Conservation (phyloP, 75 land plant genomes). For the Cunninghamia lanceolata region DNA sequence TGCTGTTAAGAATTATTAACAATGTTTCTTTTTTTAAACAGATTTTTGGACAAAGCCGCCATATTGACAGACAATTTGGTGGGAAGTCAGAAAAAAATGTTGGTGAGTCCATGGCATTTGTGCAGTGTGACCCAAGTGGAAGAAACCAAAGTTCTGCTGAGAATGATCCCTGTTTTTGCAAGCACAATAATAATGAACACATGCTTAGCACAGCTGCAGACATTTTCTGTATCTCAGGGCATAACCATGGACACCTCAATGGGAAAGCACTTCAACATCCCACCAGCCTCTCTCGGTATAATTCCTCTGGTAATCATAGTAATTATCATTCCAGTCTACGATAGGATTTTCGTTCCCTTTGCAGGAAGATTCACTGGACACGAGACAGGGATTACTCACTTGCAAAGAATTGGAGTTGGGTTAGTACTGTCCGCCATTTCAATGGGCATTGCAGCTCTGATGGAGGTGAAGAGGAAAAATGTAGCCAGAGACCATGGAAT, state of each 20-base stretch:
- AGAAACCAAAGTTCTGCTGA: slow-evolving; percentile 16
- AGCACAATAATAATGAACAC: slow-evolving; percentile 51
- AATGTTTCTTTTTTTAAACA: neutral
- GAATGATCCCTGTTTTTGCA: slow-evolving; percentile 50
- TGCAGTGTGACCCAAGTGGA: slow-evolving; percentile 49
- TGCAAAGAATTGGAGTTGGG: slow-evolving; percentile 72
- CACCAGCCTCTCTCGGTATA: slow-evolving; percentile 43
- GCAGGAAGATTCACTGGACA: slow-evolving; percentile 47
- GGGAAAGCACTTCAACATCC: slow-evolving; percentile 23
- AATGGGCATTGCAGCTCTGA: slow-evolving; percentile 51
- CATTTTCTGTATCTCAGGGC: slow-evolving; percentile 46
- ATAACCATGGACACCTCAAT: slow-evolving; percentile 22
- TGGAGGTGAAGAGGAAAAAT: slow-evolving; percentile 47
- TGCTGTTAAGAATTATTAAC: neutral
- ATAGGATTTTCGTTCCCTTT: slow-evolving; percentile 53
- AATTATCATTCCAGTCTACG: slow-evolving; percentile 50
- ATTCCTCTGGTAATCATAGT: slow-evolving; percentile 47
- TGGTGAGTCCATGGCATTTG: slow-evolving; percentile 1
- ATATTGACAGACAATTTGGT: neutral
- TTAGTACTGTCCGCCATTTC: slow-evolving; percentile 48
- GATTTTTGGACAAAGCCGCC: slow-evolving; percentile 61
- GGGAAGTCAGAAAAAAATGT: neutral
- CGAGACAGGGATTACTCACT: slow-evolving; percentile 48
- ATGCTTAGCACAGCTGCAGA: slow-evolving; percentile 45
- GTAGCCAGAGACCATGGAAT: slow-evolving; percentile 11